Percentiles rank a stretch among this genome's conserved stretches.
phyloP scores from a whole-genome alignment of 768 basidiomycete species.

The Psilocybe sp. region DNA sequence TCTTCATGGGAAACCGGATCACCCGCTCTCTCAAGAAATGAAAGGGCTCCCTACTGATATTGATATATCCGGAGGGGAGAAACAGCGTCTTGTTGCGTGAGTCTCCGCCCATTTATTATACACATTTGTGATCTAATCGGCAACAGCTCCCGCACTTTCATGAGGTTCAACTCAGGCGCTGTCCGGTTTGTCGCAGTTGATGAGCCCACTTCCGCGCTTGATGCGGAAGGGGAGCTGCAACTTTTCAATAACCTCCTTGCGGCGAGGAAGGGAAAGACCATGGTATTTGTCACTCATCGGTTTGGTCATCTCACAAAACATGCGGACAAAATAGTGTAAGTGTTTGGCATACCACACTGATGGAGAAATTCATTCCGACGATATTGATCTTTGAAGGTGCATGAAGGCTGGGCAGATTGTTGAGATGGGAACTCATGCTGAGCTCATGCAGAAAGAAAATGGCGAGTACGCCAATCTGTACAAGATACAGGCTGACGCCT shows the following conservation, averaged over 20 bases:
- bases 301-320: conserved; percentile 45
- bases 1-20: conserved; percentile 30
- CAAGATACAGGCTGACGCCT: not conserved
- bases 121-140: not conserved
- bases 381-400: not conserved
- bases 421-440: not conserved
- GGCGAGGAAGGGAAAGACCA: conserved; percentile 42
- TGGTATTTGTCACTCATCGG: conserved; percentile 53
- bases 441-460: not conserved
- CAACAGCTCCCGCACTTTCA: conserved; percentile 41
- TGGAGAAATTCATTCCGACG: too few relatives aligned
- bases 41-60: conserved; percentile 22
- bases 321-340: conserved; percentile 52
- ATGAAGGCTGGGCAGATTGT: not conserved
- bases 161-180: conserved; percentile 31
- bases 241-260: conserved; percentile 37
- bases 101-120: conserved; percentile 17
- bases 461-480: not conserved
- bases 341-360: too few relatives aligned
- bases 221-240: conserved; percentile 48
- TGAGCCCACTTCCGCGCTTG: conserved; percentile 54
- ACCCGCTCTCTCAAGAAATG: conserved; percentile 24
- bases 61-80: conserved; percentile 42
- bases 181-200: conserved; percentile 51
- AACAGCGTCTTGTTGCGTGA: conserved; percentile 47